Evolutionary conservation across 805 yeast species (phyloP).

Genomic region (Maudiozyma bulderi): DNA sequence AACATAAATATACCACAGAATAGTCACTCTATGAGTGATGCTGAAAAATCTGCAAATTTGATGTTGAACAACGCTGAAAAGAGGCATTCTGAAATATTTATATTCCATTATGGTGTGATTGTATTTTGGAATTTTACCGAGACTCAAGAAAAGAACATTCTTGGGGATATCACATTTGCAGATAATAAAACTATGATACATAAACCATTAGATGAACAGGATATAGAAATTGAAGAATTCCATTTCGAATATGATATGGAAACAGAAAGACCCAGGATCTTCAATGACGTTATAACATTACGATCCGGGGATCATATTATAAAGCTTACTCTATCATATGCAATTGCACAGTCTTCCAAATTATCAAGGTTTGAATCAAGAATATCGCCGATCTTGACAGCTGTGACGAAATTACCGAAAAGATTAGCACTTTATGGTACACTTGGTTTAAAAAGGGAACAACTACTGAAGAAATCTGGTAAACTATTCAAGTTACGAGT

Average conservation of each 20-base stretch:
- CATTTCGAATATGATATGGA: constrained; percentile 43
- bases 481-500: constrained; percentile 81
- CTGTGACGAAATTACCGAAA: constrained; percentile 84
- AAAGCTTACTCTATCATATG: constrained; percentile 88
- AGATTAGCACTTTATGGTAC: constrained; percentile 84
- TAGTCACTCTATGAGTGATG: not conserved
- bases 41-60: not conserved
- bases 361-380: constrained; percentile 84
- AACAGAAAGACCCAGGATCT: constrained; percentile 62
- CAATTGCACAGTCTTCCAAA: constrained; percentile 93
- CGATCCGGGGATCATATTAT: constrained; percentile 87
- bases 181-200: constrained; percentile 46
- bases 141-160: constrained; percentile 80
- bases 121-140: constrained; percentile 97
- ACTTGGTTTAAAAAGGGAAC: constrained; percentile 74
- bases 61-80: constrained; percentile 8
- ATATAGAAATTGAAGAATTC: constrained; percentile 80
- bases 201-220: constrained; percentile 74
- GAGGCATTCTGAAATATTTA: constrained; percentile 75
- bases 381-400: constrained; percentile 72
- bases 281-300: constrained; percentile 87
- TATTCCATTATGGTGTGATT: constrained; percentile 88
- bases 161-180: constrained; percentile 73
- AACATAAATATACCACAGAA: not conserved
- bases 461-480: constrained; percentile 81